These are phyloP conservation scores for Grifola frondosa DNA, from an alignment of 1,284 basidiomycete species.

Conservation along the genomic window DNA sequence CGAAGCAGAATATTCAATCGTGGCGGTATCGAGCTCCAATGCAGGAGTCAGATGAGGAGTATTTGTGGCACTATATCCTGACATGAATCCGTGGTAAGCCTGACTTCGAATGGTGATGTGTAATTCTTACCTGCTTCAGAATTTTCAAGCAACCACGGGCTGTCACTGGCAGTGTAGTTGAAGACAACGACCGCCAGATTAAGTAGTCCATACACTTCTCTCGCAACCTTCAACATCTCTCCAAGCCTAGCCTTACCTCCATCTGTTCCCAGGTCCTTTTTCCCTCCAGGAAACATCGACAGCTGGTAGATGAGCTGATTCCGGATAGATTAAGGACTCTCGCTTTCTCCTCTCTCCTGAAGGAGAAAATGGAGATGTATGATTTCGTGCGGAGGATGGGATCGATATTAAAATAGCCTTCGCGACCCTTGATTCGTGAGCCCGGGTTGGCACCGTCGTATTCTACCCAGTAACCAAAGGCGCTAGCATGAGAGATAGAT, in stretches of 20 bases:
- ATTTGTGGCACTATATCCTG: constrained; percentile 86
- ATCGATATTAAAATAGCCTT: constrained; percentile 94
- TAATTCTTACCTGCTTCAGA: constrained; percentile 84
- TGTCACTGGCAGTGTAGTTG: constrained; percentile 93
- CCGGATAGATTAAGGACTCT: constrained; percentile 88
- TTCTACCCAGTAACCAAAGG: constrained; percentile 91
- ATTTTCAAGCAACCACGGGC: constrained; percentile 83
- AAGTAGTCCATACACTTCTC: constrained; percentile 81
- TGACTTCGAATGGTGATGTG: constrained; percentile 8
- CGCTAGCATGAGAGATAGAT: constrained; percentile 92
- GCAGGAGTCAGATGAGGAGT: constrained; percentile 89
- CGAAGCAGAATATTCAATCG: constrained; percentile 73
- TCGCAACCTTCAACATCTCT: constrained; percentile 63
- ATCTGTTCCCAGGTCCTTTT: constrained; percentile 42
- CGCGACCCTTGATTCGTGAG: constrained; percentile 69
- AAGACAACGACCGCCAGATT: constrained; percentile 90
- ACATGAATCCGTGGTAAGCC: not conserved
- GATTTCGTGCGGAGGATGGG: constrained; percentile 75
- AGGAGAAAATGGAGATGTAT: constrained; percentile 75
- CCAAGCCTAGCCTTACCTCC: constrained; percentile 57
- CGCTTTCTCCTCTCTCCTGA: constrained; percentile 84
- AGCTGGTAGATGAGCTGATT: constrained; percentile 82
- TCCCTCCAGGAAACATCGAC: constrained; percentile 55
- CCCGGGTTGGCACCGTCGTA: constrained; percentile 67
- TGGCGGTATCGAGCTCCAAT: constrained; percentile 80